Conservation (phyloP, 495 filamentous ascomycete species). For the Schizothecium vesticola region DNA sequence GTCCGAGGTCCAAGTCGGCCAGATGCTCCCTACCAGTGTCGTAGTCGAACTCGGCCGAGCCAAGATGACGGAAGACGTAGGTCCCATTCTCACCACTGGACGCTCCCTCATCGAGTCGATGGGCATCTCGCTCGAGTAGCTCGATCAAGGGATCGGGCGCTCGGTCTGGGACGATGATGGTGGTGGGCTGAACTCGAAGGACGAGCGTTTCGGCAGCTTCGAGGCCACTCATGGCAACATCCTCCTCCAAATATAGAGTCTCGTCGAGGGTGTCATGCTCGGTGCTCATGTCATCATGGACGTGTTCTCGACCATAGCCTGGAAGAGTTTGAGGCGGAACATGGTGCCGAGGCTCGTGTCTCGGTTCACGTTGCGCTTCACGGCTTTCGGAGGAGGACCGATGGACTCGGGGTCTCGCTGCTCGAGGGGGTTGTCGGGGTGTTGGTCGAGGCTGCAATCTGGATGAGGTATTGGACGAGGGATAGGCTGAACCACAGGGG, state of each 20-base stretch:
- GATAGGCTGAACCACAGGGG: neutral
- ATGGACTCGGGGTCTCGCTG: neutral
- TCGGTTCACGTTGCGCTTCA: neutral
- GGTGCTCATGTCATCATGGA: neutral
- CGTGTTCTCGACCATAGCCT: neutral
- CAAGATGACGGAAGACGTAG: slow-evolving; percentile 68
- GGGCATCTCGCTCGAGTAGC: slow-evolving; percentile 39
- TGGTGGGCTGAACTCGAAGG: slow-evolving; percentile 71
- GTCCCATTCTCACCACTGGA: slow-evolving; percentile 35
- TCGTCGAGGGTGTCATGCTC: slow-evolving; percentile 58
- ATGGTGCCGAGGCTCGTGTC: neutral
- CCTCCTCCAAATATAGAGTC: slow-evolving; percentile 72
- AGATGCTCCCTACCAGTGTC: slow-evolving; percentile 65
- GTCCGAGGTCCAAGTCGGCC: slow-evolving; percentile 48
- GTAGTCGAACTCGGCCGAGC: slow-evolving; percentile 72
- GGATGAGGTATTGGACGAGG: neutral
- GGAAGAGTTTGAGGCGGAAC: neutral
- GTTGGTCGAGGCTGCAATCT: neutral
- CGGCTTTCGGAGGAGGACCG: neutral
- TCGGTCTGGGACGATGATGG: slow-evolving; percentile 67
- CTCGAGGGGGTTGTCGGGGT: neutral
- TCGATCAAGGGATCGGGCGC: slow-evolving; percentile 56
- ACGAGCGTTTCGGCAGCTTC: slow-evolving; percentile 74
- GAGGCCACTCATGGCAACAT: slow-evolving; percentile 63
- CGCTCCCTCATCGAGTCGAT: slow-evolving; percentile 30